Evolutionary conservation across 2,329 filamentous ascomycete genomes (phyloP), one percentile per base, ranked within the genome.

Genomic region (Xylaria sp.): DNA sequence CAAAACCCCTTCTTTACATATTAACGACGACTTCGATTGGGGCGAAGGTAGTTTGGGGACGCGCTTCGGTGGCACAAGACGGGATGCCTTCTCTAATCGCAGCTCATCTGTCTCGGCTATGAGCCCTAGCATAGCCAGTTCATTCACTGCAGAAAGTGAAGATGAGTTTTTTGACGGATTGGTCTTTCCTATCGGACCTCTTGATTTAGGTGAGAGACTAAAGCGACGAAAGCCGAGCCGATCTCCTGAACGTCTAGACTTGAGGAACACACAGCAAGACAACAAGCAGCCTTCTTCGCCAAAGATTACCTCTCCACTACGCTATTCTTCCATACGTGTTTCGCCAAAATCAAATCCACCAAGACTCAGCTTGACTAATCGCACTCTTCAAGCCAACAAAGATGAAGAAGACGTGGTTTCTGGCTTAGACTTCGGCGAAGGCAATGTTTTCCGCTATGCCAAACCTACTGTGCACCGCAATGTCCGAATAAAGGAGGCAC

Each of bases 141-240:
- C 93, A 71, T 90, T 97, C 74, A 97, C 94, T 1, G 88, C 89
- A 10, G 96, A 97, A 82, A 98, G 94, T 77, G 95, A 97, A 77
- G 94, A 97, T 73, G 95, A 98, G 79, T 92, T 92, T 6, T 87
- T 98, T 68, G 93, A 96, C 69, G 95, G 95, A n/a, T 86, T 99
- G 15, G 84, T 97, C 23, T 85, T 98, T 20, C 96, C 96, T 0
- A 86, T 88, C 63, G 94, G 94, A 0, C 93, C 93, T 23, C 84
- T 99, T 61, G 90, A 97, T 79, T 92, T 98, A 75, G 88, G 88
- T 48, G 90, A 93, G 72, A 90, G 93, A 61, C 83, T 98, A 49
- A 90, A 91, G 74, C 90, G 89, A 76, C 87, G 92, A 69, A 89
- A 92, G 76, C 87, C 66, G 33, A 72, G 69, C 59, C 69, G 59